Evolutionary conservation across 352 stramenopile species (phyloP).

Genomic region (Phytophthora citrophthora): DNA sequence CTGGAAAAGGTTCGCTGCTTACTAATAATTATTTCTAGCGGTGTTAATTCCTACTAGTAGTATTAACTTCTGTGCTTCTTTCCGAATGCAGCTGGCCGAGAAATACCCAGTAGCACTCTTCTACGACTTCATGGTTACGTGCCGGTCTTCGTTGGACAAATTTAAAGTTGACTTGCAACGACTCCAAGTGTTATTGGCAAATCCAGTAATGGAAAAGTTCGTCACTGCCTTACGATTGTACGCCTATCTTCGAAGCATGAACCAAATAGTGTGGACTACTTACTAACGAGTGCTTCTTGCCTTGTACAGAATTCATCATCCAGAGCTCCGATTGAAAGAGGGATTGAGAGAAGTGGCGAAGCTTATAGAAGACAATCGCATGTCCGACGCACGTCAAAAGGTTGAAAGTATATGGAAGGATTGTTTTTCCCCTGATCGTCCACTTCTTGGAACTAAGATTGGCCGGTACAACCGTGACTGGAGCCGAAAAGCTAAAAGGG

Average conservation of each 20-base stretch:
- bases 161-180: constrained; percentile 60
- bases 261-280: neutral
- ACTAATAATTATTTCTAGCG: neutral
- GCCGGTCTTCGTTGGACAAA: constrained; percentile 33
- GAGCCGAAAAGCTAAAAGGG: constrained; percentile 51
- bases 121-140: constrained; percentile 86
- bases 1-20: constrained; percentile 70
- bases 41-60: no score
- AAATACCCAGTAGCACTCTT: constrained; percentile 80
- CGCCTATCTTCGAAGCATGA: constrained; percentile 10
- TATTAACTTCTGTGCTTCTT: constrained; percentile 9
- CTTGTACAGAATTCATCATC: constrained; percentile 71
- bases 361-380: constrained; percentile 62
- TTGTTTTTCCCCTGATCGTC: constrained; percentile 62
- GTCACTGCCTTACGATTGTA: constrained; percentile 78
- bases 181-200: constrained; percentile 57
- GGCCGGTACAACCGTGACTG: constrained; percentile 84
- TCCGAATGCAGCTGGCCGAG: constrained; percentile 56
- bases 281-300: constrained; percentile 15
- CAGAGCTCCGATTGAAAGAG: constrained; percentile 83
- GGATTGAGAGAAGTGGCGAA: constrained; percentile 70
- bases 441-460: constrained; percentile 62
- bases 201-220: constrained; percentile 84
- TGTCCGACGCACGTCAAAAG: constrained; percentile 33
- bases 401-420: constrained; percentile 60